Base-by-base conservation (phyloP, 495 filamentous ascomycete genomes). In the Aspergillus affinis region DNA sequence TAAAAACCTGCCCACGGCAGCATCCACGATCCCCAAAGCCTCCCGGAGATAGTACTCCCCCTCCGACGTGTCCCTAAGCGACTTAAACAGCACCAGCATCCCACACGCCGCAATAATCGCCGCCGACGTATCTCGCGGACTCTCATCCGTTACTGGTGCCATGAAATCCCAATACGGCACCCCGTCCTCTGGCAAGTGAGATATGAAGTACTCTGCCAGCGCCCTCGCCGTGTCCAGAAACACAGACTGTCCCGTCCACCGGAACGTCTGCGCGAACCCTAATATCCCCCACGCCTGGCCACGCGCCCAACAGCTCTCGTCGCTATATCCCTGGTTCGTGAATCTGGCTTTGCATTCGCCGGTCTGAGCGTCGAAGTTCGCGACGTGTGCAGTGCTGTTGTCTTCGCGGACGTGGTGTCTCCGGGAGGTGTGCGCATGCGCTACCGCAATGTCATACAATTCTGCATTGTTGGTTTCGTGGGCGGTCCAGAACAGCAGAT, bases 211-310 rank as follows among this genome's bases (percentile, higher is more conserved):
- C 23, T 77, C 69, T 0, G 75, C 71, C 13, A 75, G 41, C 7
- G 62, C 60, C 8, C 61, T 52, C 0, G 77, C 71, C 0, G 74
- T 72, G 6, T 62, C 19, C 15, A 80, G 64, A 61, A 80, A 80
- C 2, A 41, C 53, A 2, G 10, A 29, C 12, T 75, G 68, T 13
- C 68, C 58, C 0, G 77, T 81, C 76, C 76, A 80, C 27, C 41
- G 57, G 46, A 76, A 80, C 0, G 74, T 74, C 60, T 77, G 74
- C 41, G 72, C 66, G 61, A 75, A 80, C 1, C 78, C 78, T 18
- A 78, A 61, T 36, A 80, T 76, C 21, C 67, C 75, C 78, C 78
- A 81, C 0, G 72, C 72, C 59, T 81, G 77, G 7, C 78, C 77
- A n/a, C 78, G 65, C 0, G 75, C 61, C 78, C 78, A 81, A 26